Conservation (phyloP, 1,284 basidiomycete species). For the Boletellus sp. region DNA sequence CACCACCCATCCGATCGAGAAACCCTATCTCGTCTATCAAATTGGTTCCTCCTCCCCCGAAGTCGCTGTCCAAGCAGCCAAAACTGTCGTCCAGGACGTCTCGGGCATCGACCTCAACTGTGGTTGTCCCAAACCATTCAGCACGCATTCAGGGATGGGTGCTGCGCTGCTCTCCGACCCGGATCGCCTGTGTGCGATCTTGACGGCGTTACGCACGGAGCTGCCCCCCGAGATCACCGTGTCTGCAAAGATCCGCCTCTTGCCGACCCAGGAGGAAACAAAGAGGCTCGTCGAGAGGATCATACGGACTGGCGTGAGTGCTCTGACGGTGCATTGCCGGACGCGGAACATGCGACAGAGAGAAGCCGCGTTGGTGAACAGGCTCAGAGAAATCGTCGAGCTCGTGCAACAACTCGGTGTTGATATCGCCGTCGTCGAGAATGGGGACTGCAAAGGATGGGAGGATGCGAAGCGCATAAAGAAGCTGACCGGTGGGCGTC, state of each 20-base stretch:
- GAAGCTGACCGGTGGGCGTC: conserved; percentile 61
- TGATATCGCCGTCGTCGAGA: conserved; percentile 85
- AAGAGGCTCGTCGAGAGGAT: conserved; percentile 85
- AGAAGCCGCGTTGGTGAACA: conserved; percentile 77
- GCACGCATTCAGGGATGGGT: conserved; percentile 94
- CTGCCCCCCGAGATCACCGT: conserved; percentile 80
- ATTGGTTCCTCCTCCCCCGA: conserved; percentile 88
- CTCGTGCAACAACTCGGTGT: conserved; percentile 68
- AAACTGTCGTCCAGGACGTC: conserved; percentile 84
- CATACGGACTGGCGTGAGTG: conserved; percentile 83
- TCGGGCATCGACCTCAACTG: conserved; percentile 95
- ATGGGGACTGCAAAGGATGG: conserved; percentile 87
- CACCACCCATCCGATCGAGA: conserved; percentile 92
- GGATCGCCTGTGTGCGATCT: conserved; percentile 84
- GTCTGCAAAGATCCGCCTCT: conserved; percentile 88
- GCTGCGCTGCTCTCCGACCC: conserved; percentile 92
- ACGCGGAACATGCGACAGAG: conserved; percentile 89
- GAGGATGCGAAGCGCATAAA: conserved; percentile 78
- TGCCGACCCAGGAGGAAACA: conserved; percentile 86
- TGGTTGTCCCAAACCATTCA: conserved; percentile 95
- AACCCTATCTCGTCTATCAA: conserved; percentile 87
- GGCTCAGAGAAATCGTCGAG: conserved; percentile 82
- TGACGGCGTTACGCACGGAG: conserved; percentile 70
- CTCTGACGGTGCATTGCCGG: conserved; percentile 92
- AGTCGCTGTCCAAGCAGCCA: conserved; percentile 88